phyloP scores from a whole-genome alignment of 768 basidiomycete species.

The Cubamyces sp. region DNA sequence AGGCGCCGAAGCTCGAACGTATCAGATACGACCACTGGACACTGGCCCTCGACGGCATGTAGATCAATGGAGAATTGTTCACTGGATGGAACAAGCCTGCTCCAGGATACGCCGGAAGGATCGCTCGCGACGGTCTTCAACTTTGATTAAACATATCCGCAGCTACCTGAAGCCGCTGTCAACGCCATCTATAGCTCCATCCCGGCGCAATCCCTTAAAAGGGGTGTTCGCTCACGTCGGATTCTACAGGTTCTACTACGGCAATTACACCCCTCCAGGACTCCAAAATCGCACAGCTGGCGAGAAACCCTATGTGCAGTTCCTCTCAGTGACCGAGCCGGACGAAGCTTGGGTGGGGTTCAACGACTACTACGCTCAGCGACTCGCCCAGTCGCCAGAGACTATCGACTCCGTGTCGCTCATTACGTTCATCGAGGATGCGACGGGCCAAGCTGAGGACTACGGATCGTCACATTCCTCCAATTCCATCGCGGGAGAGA shows the following conservation, averaged over 20 bases:
- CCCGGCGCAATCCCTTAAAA: constrained; percentile 31
- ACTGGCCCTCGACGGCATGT: constrained; percentile 37
- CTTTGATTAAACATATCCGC: constrained; percentile 35
- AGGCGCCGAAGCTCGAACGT: constrained; percentile 42
- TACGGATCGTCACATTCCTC: background rate
- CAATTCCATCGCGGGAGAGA: background rate
- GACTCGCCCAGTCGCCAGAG: background rate
- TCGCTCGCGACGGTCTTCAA: constrained; percentile 33
- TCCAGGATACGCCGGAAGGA: constrained; percentile 24
- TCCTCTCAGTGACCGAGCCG: constrained; percentile 31
- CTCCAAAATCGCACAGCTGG: constrained; percentile 16
- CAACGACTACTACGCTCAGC: background rate
- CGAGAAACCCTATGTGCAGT: constrained; percentile 35
- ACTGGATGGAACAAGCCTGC: constrained; percentile 42
- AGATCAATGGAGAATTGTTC: constrained; percentile 57
- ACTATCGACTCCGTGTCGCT: background rate
- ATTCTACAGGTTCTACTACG: constrained; percentile 28
- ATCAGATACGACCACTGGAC: constrained; percentile 30
- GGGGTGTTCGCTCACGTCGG: background rate
- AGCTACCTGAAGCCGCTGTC: constrained; percentile 27
- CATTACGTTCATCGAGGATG: background rate
- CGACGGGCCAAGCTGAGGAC: background rate
- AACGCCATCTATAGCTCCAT: constrained; percentile 37
- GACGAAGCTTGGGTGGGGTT: constrained; percentile 33
- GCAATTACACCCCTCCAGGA: constrained; percentile 28